phyloP scores from a whole-genome alignment of 2,329 filamentous ascomycete species.

The Ceratocystis ficicola region DNA sequence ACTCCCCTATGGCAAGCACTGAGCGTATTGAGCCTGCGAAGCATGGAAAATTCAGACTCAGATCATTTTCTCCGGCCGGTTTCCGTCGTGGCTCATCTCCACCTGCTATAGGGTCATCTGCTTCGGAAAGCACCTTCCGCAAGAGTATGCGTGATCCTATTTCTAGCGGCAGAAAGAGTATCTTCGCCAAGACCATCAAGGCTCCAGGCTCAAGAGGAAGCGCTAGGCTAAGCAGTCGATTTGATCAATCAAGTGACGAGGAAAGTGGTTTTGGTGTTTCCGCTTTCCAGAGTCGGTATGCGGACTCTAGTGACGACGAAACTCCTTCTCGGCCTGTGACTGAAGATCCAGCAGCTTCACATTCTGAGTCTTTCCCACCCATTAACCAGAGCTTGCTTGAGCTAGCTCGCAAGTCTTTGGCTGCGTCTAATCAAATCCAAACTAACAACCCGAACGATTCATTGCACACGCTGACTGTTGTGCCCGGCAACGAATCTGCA shows the following conservation, averaged over 20 bases:
- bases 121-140: constrained; percentile 34
- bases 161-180: constrained; percentile 29
- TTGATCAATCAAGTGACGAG: constrained; percentile 62
- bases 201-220: constrained; percentile 24
- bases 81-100: constrained; percentile 34
- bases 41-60: constrained; percentile 55
- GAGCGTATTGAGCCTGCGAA: constrained; percentile 26
- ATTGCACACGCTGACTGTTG: constrained; percentile 4
- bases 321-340: neutral
- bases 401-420: constrained; percentile 9
- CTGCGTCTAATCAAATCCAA: constrained; percentile 8
- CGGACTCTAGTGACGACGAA: constrained; percentile 54
- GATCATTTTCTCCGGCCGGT: constrained; percentile 57
- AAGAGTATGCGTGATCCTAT: constrained; percentile 30
- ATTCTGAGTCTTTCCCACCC: neutral
- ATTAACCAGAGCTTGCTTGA: constrained; percentile 13
- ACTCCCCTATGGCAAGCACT: constrained; percentile 48
- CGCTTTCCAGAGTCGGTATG: constrained; percentile 39
- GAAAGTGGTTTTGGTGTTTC: constrained; percentile 29
- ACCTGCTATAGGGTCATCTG: constrained; percentile 33
- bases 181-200: constrained; percentile 34
- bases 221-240: constrained; percentile 38
- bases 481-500: constrained; percentile 15
- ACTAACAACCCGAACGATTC: constrained; percentile 24
- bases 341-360: neutral